phyloP scores from a whole-genome alignment of 2,329 filamentous ascomycete genomes.

The Cercospora sp. region DNA sequence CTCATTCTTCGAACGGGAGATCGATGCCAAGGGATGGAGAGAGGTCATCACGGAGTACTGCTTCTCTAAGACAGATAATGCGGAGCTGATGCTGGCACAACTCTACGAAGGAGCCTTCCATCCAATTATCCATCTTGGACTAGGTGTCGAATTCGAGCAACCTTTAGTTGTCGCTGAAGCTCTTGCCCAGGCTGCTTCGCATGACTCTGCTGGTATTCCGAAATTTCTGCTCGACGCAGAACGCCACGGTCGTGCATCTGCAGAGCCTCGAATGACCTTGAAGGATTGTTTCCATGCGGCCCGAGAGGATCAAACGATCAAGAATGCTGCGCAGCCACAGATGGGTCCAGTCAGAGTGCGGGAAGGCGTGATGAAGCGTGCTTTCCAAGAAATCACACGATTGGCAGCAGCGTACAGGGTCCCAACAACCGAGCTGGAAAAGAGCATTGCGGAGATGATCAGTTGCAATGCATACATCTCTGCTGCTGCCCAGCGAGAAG shows the following conservation, averaged over 20 bases:
- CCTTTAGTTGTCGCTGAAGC: not conserved
- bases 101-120: not conserved
- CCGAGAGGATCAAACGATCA: not conserved
- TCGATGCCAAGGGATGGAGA: not conserved
- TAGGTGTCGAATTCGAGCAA: not conserved
- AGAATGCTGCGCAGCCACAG: not conserved
- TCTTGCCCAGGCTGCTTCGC: not conserved
- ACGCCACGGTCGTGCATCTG: not conserved
- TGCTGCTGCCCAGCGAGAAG: not conserved
- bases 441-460: not conserved
- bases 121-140: not conserved
- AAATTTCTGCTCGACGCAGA: not conserved
- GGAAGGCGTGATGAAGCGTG: not conserved
- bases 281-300: not conserved
- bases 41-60: not conserved
- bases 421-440: not conserved
- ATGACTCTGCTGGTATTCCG: not conserved
- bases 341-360: not conserved
- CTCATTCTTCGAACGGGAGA: not conserved
- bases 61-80: not conserved
- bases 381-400: not conserved
- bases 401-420: not conserved
- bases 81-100: not conserved
- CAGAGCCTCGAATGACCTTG: not conserved
- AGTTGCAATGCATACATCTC: not conserved